Base-by-base conservation (phyloP, 2,329 filamentous ascomycete species). In the Ophiosphaerella korrae region DNA sequence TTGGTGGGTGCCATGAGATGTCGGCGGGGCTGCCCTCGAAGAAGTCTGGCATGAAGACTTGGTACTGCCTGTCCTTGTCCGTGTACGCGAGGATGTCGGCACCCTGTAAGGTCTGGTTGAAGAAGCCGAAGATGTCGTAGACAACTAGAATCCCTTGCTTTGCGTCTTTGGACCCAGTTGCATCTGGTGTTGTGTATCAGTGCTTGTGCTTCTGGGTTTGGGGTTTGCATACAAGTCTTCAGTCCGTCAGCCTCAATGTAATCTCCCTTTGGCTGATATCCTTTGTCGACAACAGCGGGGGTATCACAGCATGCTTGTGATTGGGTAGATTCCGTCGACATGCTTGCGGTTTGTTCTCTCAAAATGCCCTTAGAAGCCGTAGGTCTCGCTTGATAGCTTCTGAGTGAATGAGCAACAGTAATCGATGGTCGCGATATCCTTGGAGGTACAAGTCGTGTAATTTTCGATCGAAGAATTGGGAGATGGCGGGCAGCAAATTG, bases 11-110 rank as follows among this genome's bases (percentile, higher is more conserved):
- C 81, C 82, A 85, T 44, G 75, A 77, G 62, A 86, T 83, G 60
- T 83, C 81, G 53, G 80, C 84, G 32, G 90, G 88, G 59, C 84
- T 81, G 71, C 90, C 92, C 53, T 89, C 83, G 78, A 96, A 96
- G 82, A 90, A 93, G 77, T 97, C 92, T 24, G 92, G 92, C 57
- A 97, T 92, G 76, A 92, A 92, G 61, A 96, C 89, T 62, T 86
- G 86, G 79, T 95, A 94, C 67, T 89, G 84, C 52, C 79, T 72
- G 78, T 83, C 74, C 84, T 89, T 88, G 81, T 87, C 79, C 31
- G 79, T 76, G 60, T 76, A 74, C 24, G 84, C 81, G 36, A 86
- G 80, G 63, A 86, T 86, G 60, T 87, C 84, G 56, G 84, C 83
- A 39, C 84, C 84, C 64, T 87, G 84, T 14, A 86, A 61, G 8